Evolutionary conservation across 140 eudicot genomes (phyloP), one percentile per base, ranked within the genome.

Genomic region (Oenanthe javanica): DNA sequence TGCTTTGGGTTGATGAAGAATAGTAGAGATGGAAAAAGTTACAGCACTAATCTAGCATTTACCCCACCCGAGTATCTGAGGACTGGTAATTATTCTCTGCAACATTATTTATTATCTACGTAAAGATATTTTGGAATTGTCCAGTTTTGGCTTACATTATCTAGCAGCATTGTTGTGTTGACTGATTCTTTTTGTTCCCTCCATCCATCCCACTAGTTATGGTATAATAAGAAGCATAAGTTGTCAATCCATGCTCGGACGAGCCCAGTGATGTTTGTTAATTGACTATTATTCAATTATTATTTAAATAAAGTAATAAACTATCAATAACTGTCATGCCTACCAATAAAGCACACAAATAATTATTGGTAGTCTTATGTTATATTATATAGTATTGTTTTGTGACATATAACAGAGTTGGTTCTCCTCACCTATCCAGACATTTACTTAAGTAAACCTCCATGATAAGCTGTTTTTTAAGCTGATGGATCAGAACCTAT

Each of bases 1-100:
- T 94, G 97, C 85, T 94, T 92, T 84, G 98, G 98, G 46, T 83
- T 94, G 82, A 94, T 94, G 98, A 94, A 94, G 91, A 94, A 94
- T 78, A 94, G 97, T 75, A 83, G 98, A 86, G 98, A 94, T 69
- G 97, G 98, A 79, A 94, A 86, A 77, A 94, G 98, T 87, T 94
- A 94, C 75, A 94, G 98, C 76, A 94, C 96, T 78, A 94, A 94
- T 87, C 86, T 94, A 82, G 98, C 98, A 78, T 94, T 94, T 85
- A 92, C 98, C n/a, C 98, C 98, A 83, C 98, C 98, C 19, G 98
- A 94, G 84, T 94, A 94, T 85, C 84, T 94, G 47, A 87, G 95
- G 77, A 94, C 98, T 69, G 98, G 97, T 92, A 90, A 31, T 3
- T 10, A 57, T 46, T 46, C 66, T 82, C 64, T 74, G 54, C 43